phyloP scores from a whole-genome alignment of 1,284 basidiomycete genomes.

The Chalciporus sp. region DNA sequence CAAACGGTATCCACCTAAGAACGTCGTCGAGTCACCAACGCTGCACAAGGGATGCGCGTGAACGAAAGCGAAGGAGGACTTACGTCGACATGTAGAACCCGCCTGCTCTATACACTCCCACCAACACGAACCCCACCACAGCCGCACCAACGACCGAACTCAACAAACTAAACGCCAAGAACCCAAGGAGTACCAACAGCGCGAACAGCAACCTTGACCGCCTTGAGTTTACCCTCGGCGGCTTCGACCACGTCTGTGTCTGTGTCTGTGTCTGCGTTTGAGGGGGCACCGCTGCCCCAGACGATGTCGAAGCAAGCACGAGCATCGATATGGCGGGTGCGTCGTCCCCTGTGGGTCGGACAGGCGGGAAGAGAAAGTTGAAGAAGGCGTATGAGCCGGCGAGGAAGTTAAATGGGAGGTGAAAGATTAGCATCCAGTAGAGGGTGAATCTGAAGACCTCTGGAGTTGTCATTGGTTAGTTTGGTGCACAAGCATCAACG shows the following conservation, averaged over 20 bases:
- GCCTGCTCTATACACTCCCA: conserved; percentile 69
- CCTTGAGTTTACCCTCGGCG: conserved; percentile 44
- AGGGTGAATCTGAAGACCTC: conserved; percentile 84
- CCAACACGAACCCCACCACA: conserved; percentile 70
- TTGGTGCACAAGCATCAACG: background rate
- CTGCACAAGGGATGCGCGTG: too few species aligned
- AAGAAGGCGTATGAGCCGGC: conserved; percentile 73
- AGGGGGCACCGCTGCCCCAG: background rate
- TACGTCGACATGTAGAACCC: conserved; percentile 82
- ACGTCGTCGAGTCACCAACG: too few species aligned
- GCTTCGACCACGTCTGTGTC: conserved; percentile 14
- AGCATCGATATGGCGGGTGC: conserved; percentile 2
- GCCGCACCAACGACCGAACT: conserved; percentile 72
- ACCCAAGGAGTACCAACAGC: conserved; percentile 64
- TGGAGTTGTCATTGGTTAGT: conserved; percentile 30
- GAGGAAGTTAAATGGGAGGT: conserved; percentile 68
- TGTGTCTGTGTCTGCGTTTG: background rate
- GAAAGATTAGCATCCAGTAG: conserved; percentile 82
- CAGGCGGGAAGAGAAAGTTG: conserved; percentile 62
- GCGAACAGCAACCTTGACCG: conserved; percentile 66
- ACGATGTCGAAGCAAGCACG: background rate
- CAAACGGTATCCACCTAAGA: conserved; percentile 78
- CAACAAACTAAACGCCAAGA: conserved; percentile 55
- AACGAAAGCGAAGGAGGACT: conserved; percentile 31
- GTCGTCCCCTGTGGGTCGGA: conserved; percentile 9